These are phyloP conservation scores for Mortierella sp. DNA, from an alignment of 371 early-diverging fungal genomes.

Conservation along the genomic window DNA sequence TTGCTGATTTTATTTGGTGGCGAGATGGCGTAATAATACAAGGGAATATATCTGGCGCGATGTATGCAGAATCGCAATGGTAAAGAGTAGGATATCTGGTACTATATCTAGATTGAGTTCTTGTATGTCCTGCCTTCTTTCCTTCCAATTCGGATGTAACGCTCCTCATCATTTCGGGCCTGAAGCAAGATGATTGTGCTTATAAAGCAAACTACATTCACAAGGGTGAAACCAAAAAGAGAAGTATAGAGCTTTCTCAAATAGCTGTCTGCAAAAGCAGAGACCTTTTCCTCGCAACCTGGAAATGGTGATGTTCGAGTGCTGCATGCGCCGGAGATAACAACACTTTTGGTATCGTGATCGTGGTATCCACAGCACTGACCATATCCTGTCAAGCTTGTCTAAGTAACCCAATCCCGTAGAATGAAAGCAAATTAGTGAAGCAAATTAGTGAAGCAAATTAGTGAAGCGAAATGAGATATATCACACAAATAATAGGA, in stretches of 20 bases:
- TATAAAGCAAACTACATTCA: conserved; percentile 54
- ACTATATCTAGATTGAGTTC: conserved; percentile 28
- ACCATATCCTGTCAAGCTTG: conserved; percentile 38
- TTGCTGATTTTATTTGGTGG: neutral
- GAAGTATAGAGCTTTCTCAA: conserved; percentile 55
- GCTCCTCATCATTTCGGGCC: conserved; percentile 59
- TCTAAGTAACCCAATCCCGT: conserved; percentile 14
- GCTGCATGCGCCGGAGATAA: conserved; percentile 21
- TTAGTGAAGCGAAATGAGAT: neutral
- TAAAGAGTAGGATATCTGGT: neutral
- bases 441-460: conserved; percentile 4
- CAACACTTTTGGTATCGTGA: conserved; percentile 1
- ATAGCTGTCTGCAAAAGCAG: conserved; percentile 46
- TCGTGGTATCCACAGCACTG: conserved; percentile 50
- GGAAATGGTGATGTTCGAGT: neutral
- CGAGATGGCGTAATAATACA: neutral
- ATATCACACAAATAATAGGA: neutral
- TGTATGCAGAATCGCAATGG: neutral
- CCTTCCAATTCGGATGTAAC: conserved; percentile 56
- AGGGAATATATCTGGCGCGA: neutral
- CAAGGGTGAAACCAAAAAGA: conserved; percentile 56
- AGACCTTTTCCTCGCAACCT: conserved; percentile 55
- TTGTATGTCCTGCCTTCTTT: conserved; percentile 55
- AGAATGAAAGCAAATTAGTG: neutral
- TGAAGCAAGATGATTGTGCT: conserved; percentile 55